Conservation (phyloP, 2,329 filamentous ascomycete genomes). For the Ophiostoma tasmaniense region DNA sequence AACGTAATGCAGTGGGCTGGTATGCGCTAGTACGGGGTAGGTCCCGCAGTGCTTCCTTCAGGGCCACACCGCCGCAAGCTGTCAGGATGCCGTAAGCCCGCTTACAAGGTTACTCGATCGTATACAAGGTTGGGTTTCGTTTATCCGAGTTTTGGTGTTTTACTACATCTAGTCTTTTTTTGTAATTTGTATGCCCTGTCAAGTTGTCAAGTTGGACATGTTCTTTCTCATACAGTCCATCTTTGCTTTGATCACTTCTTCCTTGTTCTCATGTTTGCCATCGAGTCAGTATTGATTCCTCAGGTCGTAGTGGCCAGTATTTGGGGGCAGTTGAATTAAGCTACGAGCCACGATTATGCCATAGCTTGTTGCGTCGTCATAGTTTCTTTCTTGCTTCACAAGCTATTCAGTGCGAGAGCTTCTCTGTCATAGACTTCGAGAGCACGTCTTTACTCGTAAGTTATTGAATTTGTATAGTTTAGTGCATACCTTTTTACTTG, state of each 20-base stretch:
- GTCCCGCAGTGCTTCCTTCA: background rate
- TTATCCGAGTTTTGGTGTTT: background rate
- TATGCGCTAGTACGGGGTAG: conserved; percentile 4
- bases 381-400: background rate
- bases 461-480: no score
- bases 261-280: background rate
- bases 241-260: background rate
- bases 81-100: conserved; percentile 7
- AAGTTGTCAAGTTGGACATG: background rate
- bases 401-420: background rate
- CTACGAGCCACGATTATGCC: background rate
- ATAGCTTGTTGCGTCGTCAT: background rate
- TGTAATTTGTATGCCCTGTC: background rate
- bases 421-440: no score
- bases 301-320: background rate
- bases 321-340: background rate
- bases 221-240: background rate
- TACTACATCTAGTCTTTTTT: background rate
- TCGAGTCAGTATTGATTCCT: background rate
- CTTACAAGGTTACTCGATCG: background rate
- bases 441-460: no score
- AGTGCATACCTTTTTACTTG: no score
- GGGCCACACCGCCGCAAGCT: conserved; percentile 5
- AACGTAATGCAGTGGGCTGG: background rate
- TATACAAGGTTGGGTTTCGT: background rate